Evolutionary conservation across 768 basidiomycete species (phyloP).

Genomic region (Roridomyces roridus): DNA sequence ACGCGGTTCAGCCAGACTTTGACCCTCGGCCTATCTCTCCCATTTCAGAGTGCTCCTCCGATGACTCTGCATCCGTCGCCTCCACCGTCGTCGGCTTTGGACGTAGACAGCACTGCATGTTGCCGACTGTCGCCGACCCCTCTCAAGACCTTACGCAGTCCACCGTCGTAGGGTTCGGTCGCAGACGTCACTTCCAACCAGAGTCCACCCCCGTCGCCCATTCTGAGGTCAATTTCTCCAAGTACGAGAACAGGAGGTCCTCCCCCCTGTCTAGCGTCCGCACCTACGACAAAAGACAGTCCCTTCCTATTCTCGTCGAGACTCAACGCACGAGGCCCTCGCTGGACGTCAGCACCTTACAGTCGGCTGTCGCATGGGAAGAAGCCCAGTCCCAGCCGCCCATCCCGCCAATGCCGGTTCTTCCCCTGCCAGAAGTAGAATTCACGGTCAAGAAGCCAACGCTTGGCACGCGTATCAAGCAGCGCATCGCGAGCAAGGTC

Average conservation of each 20-base stretch:
- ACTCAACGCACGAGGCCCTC: not conserved
- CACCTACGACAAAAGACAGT: conserved; percentile 13
- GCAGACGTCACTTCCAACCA: conserved; percentile 10
- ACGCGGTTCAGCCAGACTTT: conserved; percentile 20
- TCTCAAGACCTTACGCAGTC: conserved; percentile 8
- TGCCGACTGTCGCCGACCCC: not conserved
- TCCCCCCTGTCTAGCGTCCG: not conserved
- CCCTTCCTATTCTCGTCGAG: conserved; percentile 7
- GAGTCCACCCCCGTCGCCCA: conserved; percentile 8
- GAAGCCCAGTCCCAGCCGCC: not conserved
- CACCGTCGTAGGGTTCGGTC: conserved; percentile 21
- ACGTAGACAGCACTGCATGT: conserved; percentile 5
- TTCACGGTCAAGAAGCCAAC: not conserved
- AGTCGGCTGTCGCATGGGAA: not conserved
- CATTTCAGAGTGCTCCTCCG: conserved; percentile 9
- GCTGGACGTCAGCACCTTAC: not conserved
- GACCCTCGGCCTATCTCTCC: conserved; percentile 16
- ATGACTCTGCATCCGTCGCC: conserved; percentile 2
- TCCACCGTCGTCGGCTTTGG: conserved; percentile 6
- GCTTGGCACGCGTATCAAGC: not conserved
- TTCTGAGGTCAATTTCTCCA: not conserved
- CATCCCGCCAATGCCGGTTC: conserved; percentile 12
- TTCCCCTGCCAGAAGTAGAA: conserved; percentile 15
- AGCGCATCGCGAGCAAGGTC: not conserved
- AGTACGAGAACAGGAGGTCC: conserved; percentile 1